Evolutionary conservation across 2,329 filamentous ascomycete genomes (phyloP).

Genomic region (Trichophyton simii): DNA sequence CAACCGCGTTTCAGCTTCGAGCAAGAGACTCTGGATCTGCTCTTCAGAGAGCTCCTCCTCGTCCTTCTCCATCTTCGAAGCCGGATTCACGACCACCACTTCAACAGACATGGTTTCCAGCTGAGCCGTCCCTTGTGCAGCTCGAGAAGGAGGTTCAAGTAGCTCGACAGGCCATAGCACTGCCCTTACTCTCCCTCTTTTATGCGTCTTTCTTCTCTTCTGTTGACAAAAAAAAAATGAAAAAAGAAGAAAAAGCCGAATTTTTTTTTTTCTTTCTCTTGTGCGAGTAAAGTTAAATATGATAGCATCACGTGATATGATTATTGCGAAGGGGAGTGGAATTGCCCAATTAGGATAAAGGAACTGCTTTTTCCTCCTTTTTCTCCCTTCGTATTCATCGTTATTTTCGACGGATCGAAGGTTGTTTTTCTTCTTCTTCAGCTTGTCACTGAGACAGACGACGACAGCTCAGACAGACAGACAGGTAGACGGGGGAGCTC

Average conservation of each 20-base stretch:
- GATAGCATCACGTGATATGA: background rate
- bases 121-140: background rate
- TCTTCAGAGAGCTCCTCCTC: constrained; percentile 44
- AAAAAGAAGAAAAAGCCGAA: background rate
- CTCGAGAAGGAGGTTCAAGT: background rate
- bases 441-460: background rate
- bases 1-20: constrained; percentile 50
- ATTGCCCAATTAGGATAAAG: background rate
- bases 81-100: constrained; percentile 1
- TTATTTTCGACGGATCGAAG: background rate
- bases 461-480: background rate
- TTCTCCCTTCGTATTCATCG: background rate
- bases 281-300: background rate
- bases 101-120: background rate
- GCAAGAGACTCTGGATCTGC: constrained; percentile 51
- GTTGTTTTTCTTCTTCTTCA: background rate
- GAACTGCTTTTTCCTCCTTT: background rate
- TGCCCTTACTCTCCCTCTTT: background rate
- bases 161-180: background rate
- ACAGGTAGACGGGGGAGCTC: too few relatives aligned
- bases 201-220: background rate
- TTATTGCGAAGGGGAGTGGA: too few relatives aligned
- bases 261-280: background rate
- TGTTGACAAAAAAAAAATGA: background rate
- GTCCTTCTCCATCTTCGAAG: background rate